These are phyloP conservation scores for Miscanthus lutarioriparius DNA, from an alignment of 176 grass and related monocot genomes.

Conservation along the genomic window DNA sequence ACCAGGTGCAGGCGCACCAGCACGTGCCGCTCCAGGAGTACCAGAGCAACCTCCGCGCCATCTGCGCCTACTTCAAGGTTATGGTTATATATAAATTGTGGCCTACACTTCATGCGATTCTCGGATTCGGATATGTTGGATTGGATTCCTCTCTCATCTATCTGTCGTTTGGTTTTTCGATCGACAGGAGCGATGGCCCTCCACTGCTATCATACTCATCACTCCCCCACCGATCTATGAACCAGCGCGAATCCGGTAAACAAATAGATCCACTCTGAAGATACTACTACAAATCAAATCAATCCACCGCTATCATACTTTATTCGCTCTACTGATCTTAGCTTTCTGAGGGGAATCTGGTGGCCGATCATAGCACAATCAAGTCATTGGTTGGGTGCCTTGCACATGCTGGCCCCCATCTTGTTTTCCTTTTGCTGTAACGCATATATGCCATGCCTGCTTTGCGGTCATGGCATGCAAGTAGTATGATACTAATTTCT, in stretches of 20 bases:
- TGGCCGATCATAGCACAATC: background rate
- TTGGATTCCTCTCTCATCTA: background rate
- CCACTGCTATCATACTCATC: constrained; percentile 65
- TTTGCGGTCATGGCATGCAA: background rate
- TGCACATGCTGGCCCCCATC: background rate
- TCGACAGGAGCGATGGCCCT: constrained; percentile 70
- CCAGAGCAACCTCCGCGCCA: constrained; percentile 65
- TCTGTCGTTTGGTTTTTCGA: constrained; percentile 1
- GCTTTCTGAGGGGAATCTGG: background rate
- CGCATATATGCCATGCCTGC: background rate
- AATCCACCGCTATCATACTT: background rate
- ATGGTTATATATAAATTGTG: background rate
- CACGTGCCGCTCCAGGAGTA: constrained; percentile 81
- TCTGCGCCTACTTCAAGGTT: constrained; percentile 77
- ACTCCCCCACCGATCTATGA: constrained; percentile 85
- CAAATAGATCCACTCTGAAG: background rate
- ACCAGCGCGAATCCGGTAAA: constrained; percentile 65
- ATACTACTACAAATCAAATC: background rate
- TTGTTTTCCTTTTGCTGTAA: background rate
- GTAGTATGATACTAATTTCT: background rate
- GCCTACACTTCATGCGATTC: background rate
- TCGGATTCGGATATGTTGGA: background rate
- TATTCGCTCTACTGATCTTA: background rate
- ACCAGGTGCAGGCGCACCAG: constrained; percentile 54
- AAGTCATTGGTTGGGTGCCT: background rate